phyloP scores from a whole-genome alignment of 352 stramenopile species.

The Nothophytophthora sp. region DNA sequence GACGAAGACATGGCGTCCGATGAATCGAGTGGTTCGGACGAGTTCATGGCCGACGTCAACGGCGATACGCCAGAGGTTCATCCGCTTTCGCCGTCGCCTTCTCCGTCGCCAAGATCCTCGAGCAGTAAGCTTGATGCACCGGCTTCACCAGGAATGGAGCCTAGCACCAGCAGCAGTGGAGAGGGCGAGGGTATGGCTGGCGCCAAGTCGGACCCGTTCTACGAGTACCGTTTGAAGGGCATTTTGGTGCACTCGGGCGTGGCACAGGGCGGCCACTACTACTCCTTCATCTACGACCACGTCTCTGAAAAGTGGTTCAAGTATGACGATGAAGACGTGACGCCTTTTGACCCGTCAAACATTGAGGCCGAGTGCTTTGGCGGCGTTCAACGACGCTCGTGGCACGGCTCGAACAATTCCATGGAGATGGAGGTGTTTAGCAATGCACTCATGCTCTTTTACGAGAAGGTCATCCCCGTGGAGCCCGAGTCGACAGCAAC shows the following conservation, averaged over 20 bases:
- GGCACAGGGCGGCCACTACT: conserved; percentile 99
- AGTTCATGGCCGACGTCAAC: conserved; percentile 63
- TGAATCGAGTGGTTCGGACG: conserved; percentile 50
- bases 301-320: conserved; percentile 97
- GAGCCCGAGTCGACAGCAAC: conserved; percentile 30
- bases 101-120: conserved; percentile 24
- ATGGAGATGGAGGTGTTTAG: conserved; percentile 99
- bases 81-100: conserved; percentile 6
- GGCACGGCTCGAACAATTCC: conserved; percentile 94
- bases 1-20: conserved; percentile 63
- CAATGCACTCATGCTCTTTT: conserved; percentile 99
- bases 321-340: conserved; percentile 99
- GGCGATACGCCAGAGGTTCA: conserved; percentile 24
- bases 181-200: conserved; percentile 19
- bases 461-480: conserved; percentile 94
- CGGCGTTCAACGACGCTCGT: conserved; percentile 92
- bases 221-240: conserved; percentile 97
- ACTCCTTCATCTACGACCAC: conserved; percentile 92
- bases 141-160: conserved; percentile 13
- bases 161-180: conserved; percentile 11
- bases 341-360: conserved; percentile 94
- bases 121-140: conserved; percentile 21
- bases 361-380: conserved; percentile 99
- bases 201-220: conserved; percentile 85
- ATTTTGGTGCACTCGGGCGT: conserved; percentile 98